Percentiles rank a stretch among this genome's conserved stretches.
Evolutionary conservation across 495 filamentous ascomycete species (phyloP).

Genomic region (Talaromyces nanjingensis): DNA sequence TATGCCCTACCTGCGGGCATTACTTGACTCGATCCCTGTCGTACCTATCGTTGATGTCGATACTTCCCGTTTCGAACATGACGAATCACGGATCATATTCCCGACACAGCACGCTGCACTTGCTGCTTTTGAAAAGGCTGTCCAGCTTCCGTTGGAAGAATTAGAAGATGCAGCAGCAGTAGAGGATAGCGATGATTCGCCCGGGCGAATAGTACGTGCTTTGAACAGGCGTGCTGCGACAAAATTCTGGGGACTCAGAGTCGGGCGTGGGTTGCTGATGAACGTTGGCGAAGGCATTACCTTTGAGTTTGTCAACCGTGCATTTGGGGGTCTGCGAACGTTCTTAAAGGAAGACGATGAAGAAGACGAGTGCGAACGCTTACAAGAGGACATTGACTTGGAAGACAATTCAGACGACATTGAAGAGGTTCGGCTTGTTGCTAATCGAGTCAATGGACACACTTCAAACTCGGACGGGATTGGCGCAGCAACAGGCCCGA

Average conservation of each 20-base stretch:
- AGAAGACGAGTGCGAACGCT: constrained; percentile 28
- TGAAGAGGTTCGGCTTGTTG: constrained; percentile 21
- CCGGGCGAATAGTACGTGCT: constrained; percentile 18
- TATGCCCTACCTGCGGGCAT: constrained; percentile 49
- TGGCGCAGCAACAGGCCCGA: neutral
- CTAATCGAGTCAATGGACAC: neutral
- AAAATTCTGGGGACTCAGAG: constrained; percentile 55
- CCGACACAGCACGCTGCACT: constrained; percentile 50
- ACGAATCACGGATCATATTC: constrained; percentile 46
- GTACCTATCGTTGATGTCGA: constrained; percentile 50
- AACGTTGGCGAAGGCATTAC: constrained; percentile 51
- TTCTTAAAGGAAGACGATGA: constrained; percentile 26
- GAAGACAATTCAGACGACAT: constrained; percentile 35
- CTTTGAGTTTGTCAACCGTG: constrained; percentile 52
- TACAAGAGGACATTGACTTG: constrained; percentile 38
- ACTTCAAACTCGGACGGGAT: neutral
- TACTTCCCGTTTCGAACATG: constrained; percentile 50
- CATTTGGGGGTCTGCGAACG: constrained; percentile 53
- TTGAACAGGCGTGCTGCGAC: constrained; percentile 34
- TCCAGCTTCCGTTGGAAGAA: constrained; percentile 46
- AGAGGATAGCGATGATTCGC: constrained; percentile 18
- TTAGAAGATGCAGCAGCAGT: constrained; percentile 27
- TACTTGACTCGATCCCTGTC: constrained; percentile 42
- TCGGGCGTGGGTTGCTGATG: constrained; percentile 56
- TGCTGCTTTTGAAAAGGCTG: constrained; percentile 45